Conservation (phyloP, 164 flowering plant species). For the Taxillus chinensis region DNA sequence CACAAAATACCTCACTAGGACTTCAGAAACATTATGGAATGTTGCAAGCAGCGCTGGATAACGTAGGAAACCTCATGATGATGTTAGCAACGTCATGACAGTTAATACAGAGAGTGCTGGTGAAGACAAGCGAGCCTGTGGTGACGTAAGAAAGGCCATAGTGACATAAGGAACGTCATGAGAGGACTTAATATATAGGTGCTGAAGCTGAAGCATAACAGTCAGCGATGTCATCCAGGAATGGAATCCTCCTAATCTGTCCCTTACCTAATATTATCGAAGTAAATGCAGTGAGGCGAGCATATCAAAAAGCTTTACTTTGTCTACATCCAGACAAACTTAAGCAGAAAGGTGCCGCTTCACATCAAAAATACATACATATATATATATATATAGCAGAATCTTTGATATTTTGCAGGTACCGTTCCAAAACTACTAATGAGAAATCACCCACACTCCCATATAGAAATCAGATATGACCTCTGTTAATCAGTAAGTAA, state of each 20-base stretch:
- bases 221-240: constrained; percentile 17
- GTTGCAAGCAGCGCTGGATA: too few relatives aligned
- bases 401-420: constrained; percentile 90
- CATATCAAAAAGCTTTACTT: constrained; percentile 80
- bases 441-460: constrained; percentile 6
- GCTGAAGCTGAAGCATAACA: too few relatives aligned
- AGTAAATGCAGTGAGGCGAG: constrained; percentile 62
- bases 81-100: too few relatives aligned
- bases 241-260: constrained; percentile 62
- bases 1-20: too few relatives aligned
- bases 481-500: background rate
- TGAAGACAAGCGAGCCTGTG: too few relatives aligned
- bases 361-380: constrained; percentile 63
- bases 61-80: too few relatives aligned
- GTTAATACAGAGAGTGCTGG: too few relatives aligned
- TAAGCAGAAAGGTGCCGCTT: constrained; percentile 77
- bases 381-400: too few relatives aligned
- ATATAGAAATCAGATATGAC: constrained; percentile 2
- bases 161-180: too few relatives aligned
- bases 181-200: too few relatives aligned
- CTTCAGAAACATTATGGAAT: too few relatives aligned
- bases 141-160: too few relatives aligned
- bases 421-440: background rate
- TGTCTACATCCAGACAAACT: constrained; percentile 90
- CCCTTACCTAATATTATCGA: constrained; percentile 79